A percentile compares a stretch with the other conserved stretches of the same genome.
phyloP scores from a whole-genome alignment of 352 stramenopile species.

The Globisporangium heterothallicum region DNA sequence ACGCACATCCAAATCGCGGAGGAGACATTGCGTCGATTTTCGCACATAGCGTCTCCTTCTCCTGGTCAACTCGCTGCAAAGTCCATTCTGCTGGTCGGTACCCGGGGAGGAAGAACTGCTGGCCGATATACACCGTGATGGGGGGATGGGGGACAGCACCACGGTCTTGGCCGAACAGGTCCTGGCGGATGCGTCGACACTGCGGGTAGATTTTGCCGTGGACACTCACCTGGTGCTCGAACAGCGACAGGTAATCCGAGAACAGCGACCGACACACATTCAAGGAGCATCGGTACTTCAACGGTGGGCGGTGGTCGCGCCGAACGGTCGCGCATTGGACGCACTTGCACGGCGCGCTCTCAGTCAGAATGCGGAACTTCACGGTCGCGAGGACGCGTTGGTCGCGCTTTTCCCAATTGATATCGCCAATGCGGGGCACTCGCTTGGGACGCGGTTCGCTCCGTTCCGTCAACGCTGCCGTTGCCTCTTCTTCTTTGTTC shows the following conservation, averaged over 20 bases:
- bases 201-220: conserved; percentile 39
- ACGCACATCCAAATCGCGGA: neutral
- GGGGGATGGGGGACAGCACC: conserved; percentile 28
- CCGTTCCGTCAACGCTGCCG: neutral
- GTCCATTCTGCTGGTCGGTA: conserved; percentile 38
- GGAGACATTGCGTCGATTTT: conserved; percentile 15
- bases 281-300: conserved; percentile 10
- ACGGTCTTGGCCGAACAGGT: conserved; percentile 31
- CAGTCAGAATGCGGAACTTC: neutral
- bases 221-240: conserved; percentile 51
- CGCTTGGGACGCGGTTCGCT: neutral
- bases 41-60: conserved; percentile 23
- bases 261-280: conserved; percentile 24
- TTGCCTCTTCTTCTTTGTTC: neutral
- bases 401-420: conserved; percentile 11
- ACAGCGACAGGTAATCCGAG: conserved; percentile 29
- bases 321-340: conserved; percentile 8
- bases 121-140: conserved; percentile 45
- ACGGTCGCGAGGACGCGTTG: neutral
- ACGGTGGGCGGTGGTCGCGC: neutral
- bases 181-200: conserved; percentile 29
- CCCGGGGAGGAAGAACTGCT: conserved; percentile 32
- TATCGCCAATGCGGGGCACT: neutral
- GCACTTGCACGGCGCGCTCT: conserved; percentile 12
- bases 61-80: conserved; percentile 34